Base-by-base conservation (phyloP, 2,329 filamentous ascomycete genomes). In the Emergomyces africanus region DNA sequence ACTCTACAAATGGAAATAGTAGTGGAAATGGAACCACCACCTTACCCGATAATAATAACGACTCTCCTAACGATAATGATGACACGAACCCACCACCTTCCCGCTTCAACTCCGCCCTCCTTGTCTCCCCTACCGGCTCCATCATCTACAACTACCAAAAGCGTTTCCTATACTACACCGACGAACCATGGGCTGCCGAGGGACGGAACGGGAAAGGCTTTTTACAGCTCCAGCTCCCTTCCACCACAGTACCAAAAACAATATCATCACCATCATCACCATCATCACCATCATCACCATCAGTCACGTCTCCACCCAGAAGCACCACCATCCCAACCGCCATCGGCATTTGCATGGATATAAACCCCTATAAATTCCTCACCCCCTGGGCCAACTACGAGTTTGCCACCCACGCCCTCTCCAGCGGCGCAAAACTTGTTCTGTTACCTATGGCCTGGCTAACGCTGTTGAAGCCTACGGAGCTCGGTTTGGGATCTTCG, bases 371-470 rank as follows among this genome's bases (percentile, higher is more conserved):
- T 71, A 77, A 77, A 50, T 86, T 86, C 69, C 72, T 77, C 44
- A 77, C 81, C 1, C 79, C 82, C 0, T 85, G 79, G 74, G 75
- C 75, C 1, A 77, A 73, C 3, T 86, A 81, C 67, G 83, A 86
- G 65, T 85, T 86, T 63, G 81, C 82, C 1, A 79, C 74, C 55
- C 76, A 79, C 18, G 80, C 81, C 35, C 68, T 83, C 5, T 67
- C 74, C 46, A 72, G 74, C 0, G 67, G 74, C 14, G 76, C 79
- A 0, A 75, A 77, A 53, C 66, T 85, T 25, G 77, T 85, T 4
- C 77, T 84, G 57, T 65, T 86, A 18, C 79, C 75, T n/a, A 85
- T 85, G 81, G 83, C 83, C 0, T 86, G 83, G 83, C 68, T 85
- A 28, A 83, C 81, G 18, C 68, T 75, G 33, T 69, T 82, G 28